Evolutionary conservation across 192 early-diverging fungal species (phyloP).

Genomic region (Mortierella alpina): DNA sequence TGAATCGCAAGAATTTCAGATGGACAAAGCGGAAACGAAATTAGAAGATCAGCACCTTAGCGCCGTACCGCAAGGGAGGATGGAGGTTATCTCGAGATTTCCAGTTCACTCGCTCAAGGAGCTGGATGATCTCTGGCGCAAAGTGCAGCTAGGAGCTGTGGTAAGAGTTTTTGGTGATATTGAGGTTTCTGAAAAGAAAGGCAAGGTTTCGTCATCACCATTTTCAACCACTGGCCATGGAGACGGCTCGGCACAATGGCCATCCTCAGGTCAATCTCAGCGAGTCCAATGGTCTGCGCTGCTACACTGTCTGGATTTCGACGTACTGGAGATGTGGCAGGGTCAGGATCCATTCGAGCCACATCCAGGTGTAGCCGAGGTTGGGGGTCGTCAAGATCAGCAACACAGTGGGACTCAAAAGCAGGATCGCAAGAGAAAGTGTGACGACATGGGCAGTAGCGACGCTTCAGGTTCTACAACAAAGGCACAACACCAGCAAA

Average conservation of each 20-base stretch:
- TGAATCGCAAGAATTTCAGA: background rate
- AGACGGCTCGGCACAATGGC: too few species aligned
- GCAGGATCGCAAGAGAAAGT: conserved; percentile 9
- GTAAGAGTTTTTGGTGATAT: conserved; percentile 38
- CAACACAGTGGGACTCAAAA: background rate
- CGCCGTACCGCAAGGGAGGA: background rate
- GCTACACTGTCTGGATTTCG: conserved; percentile 41
- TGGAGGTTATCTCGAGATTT: conserved; percentile 43
- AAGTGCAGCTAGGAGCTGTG: conserved; percentile 37
- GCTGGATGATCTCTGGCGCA: conserved; percentile 43
- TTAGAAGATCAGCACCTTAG: background rate
- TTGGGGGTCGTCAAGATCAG: background rate
- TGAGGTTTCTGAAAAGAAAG: conserved; percentile 26
- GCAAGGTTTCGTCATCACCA: too few species aligned
- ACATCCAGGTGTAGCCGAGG: conserved; percentile 21
- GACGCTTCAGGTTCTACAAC: background rate
- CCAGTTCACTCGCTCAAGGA: conserved; percentile 23
- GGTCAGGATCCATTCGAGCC: conserved; percentile 41
- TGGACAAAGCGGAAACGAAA: background rate
- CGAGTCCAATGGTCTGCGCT: conserved; percentile 18
- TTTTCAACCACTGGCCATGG: too few species aligned
- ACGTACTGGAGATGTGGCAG: conserved; percentile 32
- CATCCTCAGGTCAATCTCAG: background rate
- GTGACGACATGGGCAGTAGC: background rate
- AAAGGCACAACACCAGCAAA: conserved; percentile 3